Evolutionary conservation across 495 filamentous ascomycete genomes (phyloP).

Genomic region (Rostrohypoxylon terebratum): DNA sequence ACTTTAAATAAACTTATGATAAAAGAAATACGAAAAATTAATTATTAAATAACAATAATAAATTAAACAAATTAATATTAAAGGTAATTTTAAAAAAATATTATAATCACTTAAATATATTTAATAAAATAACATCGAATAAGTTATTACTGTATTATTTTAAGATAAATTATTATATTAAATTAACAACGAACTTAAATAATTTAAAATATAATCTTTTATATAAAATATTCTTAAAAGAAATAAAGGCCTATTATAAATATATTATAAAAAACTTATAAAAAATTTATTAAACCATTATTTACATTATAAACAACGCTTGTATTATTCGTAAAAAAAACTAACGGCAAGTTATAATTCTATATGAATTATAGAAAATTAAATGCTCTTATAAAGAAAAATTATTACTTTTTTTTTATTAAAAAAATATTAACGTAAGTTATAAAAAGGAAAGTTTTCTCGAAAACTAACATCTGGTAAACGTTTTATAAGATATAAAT

Average conservation of each 20-base stretch:
- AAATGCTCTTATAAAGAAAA: too few species aligned
- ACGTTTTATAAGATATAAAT: background rate
- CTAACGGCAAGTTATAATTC: background rate
- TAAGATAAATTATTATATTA: background rate
- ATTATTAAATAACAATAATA: background rate
- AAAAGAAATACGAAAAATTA: background rate
- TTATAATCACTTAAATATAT: background rate
- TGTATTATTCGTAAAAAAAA: background rate
- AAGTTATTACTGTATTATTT: background rate
- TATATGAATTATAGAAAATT: background rate
- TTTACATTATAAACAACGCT: background rate
- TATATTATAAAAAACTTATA: background rate
- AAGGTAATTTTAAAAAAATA: background rate
- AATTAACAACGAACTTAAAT: background rate
- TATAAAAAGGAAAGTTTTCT: background rate
- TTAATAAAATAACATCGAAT: background rate
- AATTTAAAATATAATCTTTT: background rate
- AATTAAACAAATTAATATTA: background rate
- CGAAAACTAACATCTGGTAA: background rate
- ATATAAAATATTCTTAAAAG: background rate
- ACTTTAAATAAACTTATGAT: background rate
- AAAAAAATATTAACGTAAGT: too few species aligned
- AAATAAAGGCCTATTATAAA: conserved; percentile 9
- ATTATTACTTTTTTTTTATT: too few species aligned
- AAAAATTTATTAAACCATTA: background rate